phyloP scores from a whole-genome alignment of 176 grass and related monocot species.

The Rhynchospora pubera region DNA sequence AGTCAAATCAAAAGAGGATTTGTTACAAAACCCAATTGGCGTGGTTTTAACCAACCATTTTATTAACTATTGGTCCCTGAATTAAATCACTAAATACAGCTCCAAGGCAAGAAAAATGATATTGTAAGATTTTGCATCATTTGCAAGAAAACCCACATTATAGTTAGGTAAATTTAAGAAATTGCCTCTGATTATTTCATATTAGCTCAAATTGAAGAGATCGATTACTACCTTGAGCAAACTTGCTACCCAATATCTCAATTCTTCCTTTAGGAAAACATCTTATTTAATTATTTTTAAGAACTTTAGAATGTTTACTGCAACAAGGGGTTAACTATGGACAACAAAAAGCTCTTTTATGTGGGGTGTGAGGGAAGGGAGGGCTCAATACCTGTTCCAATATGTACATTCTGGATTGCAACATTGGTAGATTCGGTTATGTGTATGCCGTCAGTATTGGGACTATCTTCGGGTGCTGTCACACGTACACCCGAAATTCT shows the following conservation, averaged over 20 bases:
- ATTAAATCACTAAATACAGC: background rate
- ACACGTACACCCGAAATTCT: conserved; percentile 41
- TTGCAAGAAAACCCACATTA: background rate
- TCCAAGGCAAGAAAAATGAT: background rate
- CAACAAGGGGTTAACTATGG: background rate
- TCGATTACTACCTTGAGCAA: background rate
- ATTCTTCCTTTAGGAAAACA: background rate
- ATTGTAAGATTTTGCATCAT: background rate
- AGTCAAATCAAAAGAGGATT: background rate
- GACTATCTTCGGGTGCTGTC: conserved; percentile 66
- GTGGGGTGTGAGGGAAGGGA: background rate
- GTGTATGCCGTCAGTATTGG: conserved; percentile 96
- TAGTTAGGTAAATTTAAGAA: background rate
- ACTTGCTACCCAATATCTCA: background rate
- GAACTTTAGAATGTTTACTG: background rate
- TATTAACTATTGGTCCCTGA: background rate
- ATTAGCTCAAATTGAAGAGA: background rate
- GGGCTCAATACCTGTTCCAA: conserved; percentile 48
- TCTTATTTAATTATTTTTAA: background rate
- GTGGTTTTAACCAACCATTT: background rate
- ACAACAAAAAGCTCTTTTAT: background rate
- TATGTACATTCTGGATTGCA: conserved; percentile 46
- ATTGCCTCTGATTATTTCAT: background rate
- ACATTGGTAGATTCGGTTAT: conserved; percentile 61
- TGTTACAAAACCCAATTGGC: background rate